phyloP scores from a whole-genome alignment of 1,139 yeast genomes.

The Debaryomyces sp. region DNA sequence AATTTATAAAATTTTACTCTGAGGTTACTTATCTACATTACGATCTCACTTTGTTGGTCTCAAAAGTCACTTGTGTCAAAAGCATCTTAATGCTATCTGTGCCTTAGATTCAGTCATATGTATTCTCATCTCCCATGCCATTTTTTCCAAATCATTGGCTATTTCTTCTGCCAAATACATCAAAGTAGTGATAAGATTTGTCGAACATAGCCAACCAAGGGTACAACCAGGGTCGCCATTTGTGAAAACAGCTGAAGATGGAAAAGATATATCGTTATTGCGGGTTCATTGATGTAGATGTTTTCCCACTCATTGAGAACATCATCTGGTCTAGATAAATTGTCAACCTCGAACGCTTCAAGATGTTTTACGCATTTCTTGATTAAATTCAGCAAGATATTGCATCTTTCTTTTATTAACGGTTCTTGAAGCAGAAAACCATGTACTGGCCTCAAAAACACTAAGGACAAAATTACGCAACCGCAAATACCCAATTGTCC shows the following conservation, averaged over 20 bases:
- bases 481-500: neutral
- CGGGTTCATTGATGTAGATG: neutral
- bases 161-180: neutral
- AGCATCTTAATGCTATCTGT: neutral
- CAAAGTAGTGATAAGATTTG: neutral
- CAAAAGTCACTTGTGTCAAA: neutral
- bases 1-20: neutral
- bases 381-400: neutral
- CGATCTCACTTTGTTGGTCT: neutral
- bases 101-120: neutral
- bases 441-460: neutral
- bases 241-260: neutral
- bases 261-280: neutral
- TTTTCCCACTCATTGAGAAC: neutral
- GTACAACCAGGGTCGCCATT: neutral
- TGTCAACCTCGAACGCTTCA: neutral
- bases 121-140: neutral
- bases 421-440: neutral
- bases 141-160: neutral
- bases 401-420: neutral
- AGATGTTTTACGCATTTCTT: neutral
- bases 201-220: neutral
- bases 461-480: neutral
- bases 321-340: neutral
- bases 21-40: neutral